Evolutionary conservation across 768 basidiomycete genomes (phyloP), one percentile per base, ranked within the genome.

Genomic region (Leucocoprinus leucothites): DNA sequence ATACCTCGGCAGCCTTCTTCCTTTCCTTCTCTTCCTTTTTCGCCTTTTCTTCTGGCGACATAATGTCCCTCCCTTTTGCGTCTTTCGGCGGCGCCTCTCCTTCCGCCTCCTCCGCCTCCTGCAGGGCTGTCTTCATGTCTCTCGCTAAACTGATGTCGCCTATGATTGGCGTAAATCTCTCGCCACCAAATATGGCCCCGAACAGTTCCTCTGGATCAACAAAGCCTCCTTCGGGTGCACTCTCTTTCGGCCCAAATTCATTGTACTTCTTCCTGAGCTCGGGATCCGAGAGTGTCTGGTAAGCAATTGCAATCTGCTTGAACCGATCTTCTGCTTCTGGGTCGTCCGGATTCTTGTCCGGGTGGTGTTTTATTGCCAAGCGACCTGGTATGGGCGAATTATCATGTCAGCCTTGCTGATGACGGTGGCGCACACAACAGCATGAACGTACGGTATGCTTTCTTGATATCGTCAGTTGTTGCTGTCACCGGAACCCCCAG

Each of bases 51-150:
- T 94, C 90, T 9, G 84, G 82, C 31, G 72, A 76, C 16, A 85
- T 56, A 3, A 82, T 79, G 48, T 81, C 79, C 67, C 73, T 71
- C 3, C 77, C 78, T 59, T 80, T 81, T 25, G 73, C 70, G 58
- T 79, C 85, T 64, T 78, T 77, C 16, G 79, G 72, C 64, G 77
- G 83, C 63, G 77, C 56, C 16, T 71, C 72, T 31, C 66, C 70
- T 54, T 85, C 85, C 0, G 76, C 81, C 48, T 89, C 89, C 35
- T 88, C 89, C 0, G 85, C 91, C 65, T 94, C 92, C 64, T 95
- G 93, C 64, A 95, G 69, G 3, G 91, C 94, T 2, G 87, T 80
- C 74, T 96, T 96, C 94, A 96, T 94, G 63, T 96, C 94, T 62
- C 82, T 79, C 26, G 91, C 94, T 51, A 96, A 73, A 58, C 89